Conservation (phyloP, 2,329 filamentous ascomycete genomes). For the Fusarium buharicum region DNA sequence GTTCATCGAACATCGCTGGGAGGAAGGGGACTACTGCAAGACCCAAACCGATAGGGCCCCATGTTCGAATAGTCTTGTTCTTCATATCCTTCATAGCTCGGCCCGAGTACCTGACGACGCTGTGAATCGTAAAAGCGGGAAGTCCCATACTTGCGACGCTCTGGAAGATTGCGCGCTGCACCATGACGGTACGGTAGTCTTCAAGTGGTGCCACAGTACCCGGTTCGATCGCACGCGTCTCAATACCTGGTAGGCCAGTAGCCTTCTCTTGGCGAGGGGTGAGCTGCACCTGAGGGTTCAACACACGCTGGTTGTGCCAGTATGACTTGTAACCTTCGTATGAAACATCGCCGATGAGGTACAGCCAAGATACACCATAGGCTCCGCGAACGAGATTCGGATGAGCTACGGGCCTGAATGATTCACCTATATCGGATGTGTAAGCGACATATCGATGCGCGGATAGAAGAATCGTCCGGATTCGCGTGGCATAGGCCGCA, state of each 20-base stretch:
- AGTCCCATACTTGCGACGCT: constrained; percentile 91
- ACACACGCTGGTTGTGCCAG: constrained; percentile 79
- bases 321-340: constrained; percentile 98
- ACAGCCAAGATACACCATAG: constrained; percentile 92
- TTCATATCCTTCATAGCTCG: constrained; percentile 84
- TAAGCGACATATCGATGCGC: constrained; percentile 98
- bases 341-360: constrained; percentile 87
- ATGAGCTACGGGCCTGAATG: constrained; percentile 91
- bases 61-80: constrained; percentile 80
- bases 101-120: constrained; percentile 89
- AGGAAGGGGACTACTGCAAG: constrained; percentile 82
- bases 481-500: constrained; percentile 87
- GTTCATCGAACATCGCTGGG: constrained; percentile 87
- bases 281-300: constrained; percentile 73
- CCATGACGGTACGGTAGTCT: constrained; percentile 91
- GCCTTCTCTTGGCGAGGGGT: constrained; percentile 60
- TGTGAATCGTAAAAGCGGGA: constrained; percentile 93
- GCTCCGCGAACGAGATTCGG: constrained; percentile 82
- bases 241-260: constrained; percentile 56
- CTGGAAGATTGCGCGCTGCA: constrained; percentile 90
- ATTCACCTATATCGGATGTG: constrained; percentile 95
- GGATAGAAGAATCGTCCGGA: constrained; percentile 86
- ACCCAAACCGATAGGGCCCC: constrained; percentile 89
- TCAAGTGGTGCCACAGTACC: constrained; percentile 75
- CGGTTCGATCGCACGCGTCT: constrained; percentile 48